These are phyloP conservation scores for Fragilariopsis cylindrus DNA, from an alignment of 108 stramenopile genomes.

Conservation along the genomic window DNA sequence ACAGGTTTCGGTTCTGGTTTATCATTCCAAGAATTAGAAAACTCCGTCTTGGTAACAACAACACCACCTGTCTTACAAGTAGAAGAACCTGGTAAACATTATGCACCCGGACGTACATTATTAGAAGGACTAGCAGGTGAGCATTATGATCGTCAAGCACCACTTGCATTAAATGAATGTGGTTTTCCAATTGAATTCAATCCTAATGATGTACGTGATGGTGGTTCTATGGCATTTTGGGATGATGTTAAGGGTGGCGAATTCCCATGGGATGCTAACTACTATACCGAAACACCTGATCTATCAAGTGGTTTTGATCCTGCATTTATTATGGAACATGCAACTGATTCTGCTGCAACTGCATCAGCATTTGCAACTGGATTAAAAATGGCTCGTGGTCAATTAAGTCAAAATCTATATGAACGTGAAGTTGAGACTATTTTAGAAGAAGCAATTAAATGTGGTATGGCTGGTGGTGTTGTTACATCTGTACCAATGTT, in stretches of 20 bases:
- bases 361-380: constrained; percentile 36
- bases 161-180: constrained; percentile 42
- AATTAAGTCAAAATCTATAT: too few species aligned
- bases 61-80: constrained; percentile 24
- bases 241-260: constrained; percentile 48
- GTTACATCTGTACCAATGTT: constrained; percentile 57
- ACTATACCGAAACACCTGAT: constrained; percentile 31
- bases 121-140: constrained; percentile 33
- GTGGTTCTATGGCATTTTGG: constrained; percentile 67
- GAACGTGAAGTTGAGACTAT: constrained; percentile 51
- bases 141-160: constrained; percentile 47
- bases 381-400: too few species aligned
- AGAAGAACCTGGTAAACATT: constrained; percentile 49
- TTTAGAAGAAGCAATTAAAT: constrained; percentile 53
- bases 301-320: constrained; percentile 38
- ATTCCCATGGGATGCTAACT: constrained; percentile 56
- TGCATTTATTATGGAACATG: constrained; percentile 59
- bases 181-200: constrained; percentile 53
- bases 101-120: constrained; percentile 48
- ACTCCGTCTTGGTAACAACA: too few species aligned
- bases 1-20: too few species aligned
- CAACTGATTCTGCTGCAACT: constrained; percentile 57
- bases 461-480: constrained; percentile 58
- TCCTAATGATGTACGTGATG: constrained; percentile 42
- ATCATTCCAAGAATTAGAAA: too few species aligned